Evolutionary conservation across 2,329 filamentous ascomycete genomes (phyloP).

Genomic region (Colletotrichum magnum): DNA sequence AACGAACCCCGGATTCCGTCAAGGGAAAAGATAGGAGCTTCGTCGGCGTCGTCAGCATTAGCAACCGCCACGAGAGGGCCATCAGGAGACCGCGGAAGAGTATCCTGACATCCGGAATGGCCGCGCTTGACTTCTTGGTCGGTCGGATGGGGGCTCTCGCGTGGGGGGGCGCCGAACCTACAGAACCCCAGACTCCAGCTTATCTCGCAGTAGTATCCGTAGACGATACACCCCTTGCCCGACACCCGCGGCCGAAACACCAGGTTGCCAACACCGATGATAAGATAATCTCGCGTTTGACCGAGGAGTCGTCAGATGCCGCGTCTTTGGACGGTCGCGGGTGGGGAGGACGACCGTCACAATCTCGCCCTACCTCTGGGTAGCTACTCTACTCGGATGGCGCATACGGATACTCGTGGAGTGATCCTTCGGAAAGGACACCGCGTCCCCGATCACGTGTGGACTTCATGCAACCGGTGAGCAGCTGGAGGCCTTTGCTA

Average conservation of each 20-base stretch:
- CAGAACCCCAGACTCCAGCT: conserved; percentile 15
- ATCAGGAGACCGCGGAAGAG: conserved; percentile 8
- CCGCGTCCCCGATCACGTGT: conserved; percentile 29
- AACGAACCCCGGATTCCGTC: not conserved
- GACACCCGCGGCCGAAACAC: not conserved
- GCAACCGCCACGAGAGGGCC: not conserved
- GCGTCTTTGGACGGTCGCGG: not conserved
- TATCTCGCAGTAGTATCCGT: conserved; percentile 14
- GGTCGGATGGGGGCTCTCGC: conserved; percentile 16
- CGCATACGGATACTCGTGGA: not conserved
- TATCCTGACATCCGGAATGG: conserved; percentile 4
- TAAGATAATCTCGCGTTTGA: conserved; percentile 5
- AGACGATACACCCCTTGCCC: conserved; percentile 3
- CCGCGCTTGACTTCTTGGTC: conserved; percentile 12
- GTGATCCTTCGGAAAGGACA: conserved; percentile 7
- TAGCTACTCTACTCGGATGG: not conserved
- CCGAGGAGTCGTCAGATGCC: conserved; percentile 18
- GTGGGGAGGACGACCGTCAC: conserved; percentile 18
- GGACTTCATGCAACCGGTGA: conserved; percentile 3
- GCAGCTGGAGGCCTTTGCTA: not conserved
- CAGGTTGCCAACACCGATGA: conserved; percentile 6
- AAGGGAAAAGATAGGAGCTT: not conserved
- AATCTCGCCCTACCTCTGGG: not conserved
- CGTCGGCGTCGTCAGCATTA: conserved; percentile 2
- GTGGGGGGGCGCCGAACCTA: conserved; percentile 10